phyloP scores from a whole-genome alignment of 441 rosid species.

The Kokia cookei region DNA sequence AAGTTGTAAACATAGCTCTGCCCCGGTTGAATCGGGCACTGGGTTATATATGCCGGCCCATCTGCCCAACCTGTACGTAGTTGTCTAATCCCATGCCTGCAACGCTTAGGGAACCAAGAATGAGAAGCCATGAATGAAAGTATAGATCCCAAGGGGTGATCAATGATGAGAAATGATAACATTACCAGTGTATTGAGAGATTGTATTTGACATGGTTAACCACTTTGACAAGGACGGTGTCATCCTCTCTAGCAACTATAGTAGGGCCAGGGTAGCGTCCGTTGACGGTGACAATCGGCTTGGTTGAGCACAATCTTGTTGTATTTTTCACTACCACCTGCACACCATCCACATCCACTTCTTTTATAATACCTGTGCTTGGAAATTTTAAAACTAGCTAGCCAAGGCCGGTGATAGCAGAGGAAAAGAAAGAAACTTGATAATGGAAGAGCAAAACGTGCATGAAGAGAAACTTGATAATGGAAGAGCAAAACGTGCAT shows the following conservation, averaged over 20 bases:
- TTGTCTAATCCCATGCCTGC: conserved; percentile 56
- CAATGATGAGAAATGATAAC: background rate
- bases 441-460: background rate
- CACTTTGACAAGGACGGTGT: conserved; percentile 46
- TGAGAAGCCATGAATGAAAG: background rate
- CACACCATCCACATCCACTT: background rate
- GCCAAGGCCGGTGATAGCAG: no score
- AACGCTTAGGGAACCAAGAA: background rate
- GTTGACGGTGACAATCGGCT: conserved; percentile 51
- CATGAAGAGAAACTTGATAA: background rate
- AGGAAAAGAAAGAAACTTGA: background rate
- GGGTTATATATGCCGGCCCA: conserved; percentile 58
- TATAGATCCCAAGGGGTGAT: background rate
- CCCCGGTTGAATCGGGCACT: conserved; percentile 57
- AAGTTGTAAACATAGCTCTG: conserved; percentile 47
- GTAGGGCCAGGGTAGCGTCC: conserved; percentile 54
- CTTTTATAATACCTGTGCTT: no score
- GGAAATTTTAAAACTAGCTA: no score
- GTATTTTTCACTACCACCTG: conserved; percentile 49
- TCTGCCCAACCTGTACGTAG: conserved; percentile 60
- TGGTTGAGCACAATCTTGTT: conserved; percentile 39
- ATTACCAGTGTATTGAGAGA: conserved; percentile 52
- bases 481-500: background rate
- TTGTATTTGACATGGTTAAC: conserved; percentile 54
- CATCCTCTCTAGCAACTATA: conserved; percentile 52